Evolutionary conservation across 306 rosid genomes (phyloP), one percentile per base, ranked within the genome.

Genomic region (Casuarina cunninghamiana): DNA sequence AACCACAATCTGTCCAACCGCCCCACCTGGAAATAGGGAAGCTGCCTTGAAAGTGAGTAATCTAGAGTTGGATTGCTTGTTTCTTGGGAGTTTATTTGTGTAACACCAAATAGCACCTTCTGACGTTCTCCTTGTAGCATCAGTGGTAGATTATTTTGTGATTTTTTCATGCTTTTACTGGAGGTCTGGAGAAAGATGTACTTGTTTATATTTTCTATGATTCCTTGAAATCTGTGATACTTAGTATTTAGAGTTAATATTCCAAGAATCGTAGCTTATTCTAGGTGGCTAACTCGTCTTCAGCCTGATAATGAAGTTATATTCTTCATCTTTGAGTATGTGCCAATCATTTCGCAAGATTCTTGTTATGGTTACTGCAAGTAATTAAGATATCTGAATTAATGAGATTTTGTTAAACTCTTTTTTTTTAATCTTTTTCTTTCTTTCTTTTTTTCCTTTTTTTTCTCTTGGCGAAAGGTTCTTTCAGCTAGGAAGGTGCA

Each of bases 1-100:
- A 53, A 86, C 81, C 50, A 78, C 77, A 61, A 92, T 95, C 78
- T 91, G 95, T 84, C 92, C 97, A 16, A 90, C 70, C 79, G 98
- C 97, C 41, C 89, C 95, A 3, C 89, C 93, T 74, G 97, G 96
- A 67, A 95, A 91, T 71, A 84, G 93, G 84, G 97, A 95, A 81
- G 97, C 88, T 67, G 97, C 98, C 53, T 76, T 88, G 54, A 95
- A 89, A 85, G 98, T 93, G 81, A 73, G 96, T 83, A 19, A 65
- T 71, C 78, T 69, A 83, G 54, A 54, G 67, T 76, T 72, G 67
- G 67, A 63, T 68, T 77, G 2, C 32, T 48, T 79, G 80, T 68
- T 74, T 43, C 17, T 54, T 71, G 65, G 61, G 67, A 57, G 68
- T 38, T 55, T 55, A 63, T 74, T 57, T 71, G 72, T 32, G 50